Conservation (phyloP, 2,329 filamentous ascomycete species). For the Calonectria hawksworthii region DNA sequence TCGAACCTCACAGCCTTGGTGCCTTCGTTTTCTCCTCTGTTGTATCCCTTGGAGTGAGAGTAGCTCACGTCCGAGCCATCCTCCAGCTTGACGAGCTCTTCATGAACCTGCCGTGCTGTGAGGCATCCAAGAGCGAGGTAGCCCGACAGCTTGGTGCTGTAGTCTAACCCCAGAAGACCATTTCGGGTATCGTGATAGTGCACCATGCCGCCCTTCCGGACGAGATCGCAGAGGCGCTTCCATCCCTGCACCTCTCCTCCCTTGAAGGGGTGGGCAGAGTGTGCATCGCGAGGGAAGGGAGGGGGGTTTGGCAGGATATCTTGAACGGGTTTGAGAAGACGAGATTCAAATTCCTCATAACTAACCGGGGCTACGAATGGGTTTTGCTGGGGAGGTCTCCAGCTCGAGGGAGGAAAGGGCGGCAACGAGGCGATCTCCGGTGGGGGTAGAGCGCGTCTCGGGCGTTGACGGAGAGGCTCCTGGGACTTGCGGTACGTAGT, state of each 20-base stretch:
- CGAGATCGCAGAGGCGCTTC: constrained; percentile 71
- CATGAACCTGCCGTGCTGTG: constrained; percentile 80
- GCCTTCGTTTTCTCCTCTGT: constrained; percentile 79
- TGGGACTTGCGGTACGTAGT: constrained; percentile 81
- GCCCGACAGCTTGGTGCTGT: constrained; percentile 82
- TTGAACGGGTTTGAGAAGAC: constrained; percentile 71
- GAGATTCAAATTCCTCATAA: constrained; percentile 65
- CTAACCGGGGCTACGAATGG: constrained; percentile 75
- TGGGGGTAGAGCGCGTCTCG: constrained; percentile 68
- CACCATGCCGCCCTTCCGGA: constrained; percentile 71
- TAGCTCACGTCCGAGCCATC: constrained; percentile 66
- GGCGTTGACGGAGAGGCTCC: constrained; percentile 77
- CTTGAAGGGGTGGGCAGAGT: constrained; percentile 74
- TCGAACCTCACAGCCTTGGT: constrained; percentile 80
- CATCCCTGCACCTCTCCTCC: constrained; percentile 76
- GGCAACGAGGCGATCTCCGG: constrained; percentile 68
- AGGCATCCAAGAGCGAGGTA: constrained; percentile 81
- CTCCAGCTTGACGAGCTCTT: constrained; percentile 77
- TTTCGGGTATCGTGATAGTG: constrained; percentile 80
- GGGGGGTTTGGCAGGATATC: constrained; percentile 66
- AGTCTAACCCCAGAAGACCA: constrained; percentile 77
- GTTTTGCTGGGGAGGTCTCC: constrained; percentile 68
- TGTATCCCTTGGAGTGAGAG: constrained; percentile 68
- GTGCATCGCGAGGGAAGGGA: constrained; percentile 63
- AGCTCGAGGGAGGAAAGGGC: constrained; percentile 62